Percentiles rank a stretch among this genome's conserved stretches.
phyloP scores from a whole-genome alignment of 1,284 basidiomycete genomes.

The Macrocybe sp. region DNA sequence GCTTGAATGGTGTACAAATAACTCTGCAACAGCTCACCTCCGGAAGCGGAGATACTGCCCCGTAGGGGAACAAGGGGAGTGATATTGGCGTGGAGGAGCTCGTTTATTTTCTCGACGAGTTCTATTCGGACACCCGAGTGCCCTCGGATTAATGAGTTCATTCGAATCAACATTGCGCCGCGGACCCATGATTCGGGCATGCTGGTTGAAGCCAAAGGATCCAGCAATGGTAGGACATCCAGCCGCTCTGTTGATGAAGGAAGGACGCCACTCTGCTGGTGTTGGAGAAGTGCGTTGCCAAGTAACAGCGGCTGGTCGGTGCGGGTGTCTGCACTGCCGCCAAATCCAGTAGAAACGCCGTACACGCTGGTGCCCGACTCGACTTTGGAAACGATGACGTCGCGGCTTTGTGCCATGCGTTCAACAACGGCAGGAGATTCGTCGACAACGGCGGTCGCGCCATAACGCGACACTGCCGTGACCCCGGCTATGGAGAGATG shows the following conservation, averaged over 20 bases:
- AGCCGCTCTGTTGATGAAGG: slow-evolving; percentile 44
- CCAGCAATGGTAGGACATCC: slow-evolving; percentile 54
- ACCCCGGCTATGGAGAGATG: slow-evolving; percentile 71
- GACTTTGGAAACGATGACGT: slow-evolving; percentile 63
- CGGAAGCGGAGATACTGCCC: slow-evolving; percentile 79
- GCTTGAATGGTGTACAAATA: slow-evolving; percentile 3
- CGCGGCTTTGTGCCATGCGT: slow-evolving; percentile 53
- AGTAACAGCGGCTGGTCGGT: slow-evolving; percentile 65
- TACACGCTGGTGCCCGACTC: slow-evolving; percentile 68
- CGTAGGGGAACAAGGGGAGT: slow-evolving; percentile 83
- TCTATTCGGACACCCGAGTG: slow-evolving; percentile 84
- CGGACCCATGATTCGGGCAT: slow-evolving; percentile 93
- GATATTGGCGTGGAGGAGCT: slow-evolving; percentile 68
- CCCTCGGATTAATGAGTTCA: slow-evolving; percentile 85
- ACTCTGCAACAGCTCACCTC: slow-evolving; percentile 43
- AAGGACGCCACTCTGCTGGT: slow-evolving; percentile 69
- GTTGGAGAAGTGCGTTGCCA: slow-evolving; percentile 75
- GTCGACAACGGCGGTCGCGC: slow-evolving; percentile 50
- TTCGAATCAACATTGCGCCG: slow-evolving; percentile 80
- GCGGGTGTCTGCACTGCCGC: slow-evolving; percentile 66
- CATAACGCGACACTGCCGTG: slow-evolving; percentile 64
- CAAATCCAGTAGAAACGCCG: slow-evolving; percentile 81
- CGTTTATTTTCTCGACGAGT: slow-evolving; percentile 75
- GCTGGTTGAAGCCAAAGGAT: slow-evolving; percentile 60
- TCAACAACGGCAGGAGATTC: slow-evolving; percentile 40